Evolutionary conservation across 139 green algal species (phyloP).

Genomic region (Picochlorum sp.): DNA sequence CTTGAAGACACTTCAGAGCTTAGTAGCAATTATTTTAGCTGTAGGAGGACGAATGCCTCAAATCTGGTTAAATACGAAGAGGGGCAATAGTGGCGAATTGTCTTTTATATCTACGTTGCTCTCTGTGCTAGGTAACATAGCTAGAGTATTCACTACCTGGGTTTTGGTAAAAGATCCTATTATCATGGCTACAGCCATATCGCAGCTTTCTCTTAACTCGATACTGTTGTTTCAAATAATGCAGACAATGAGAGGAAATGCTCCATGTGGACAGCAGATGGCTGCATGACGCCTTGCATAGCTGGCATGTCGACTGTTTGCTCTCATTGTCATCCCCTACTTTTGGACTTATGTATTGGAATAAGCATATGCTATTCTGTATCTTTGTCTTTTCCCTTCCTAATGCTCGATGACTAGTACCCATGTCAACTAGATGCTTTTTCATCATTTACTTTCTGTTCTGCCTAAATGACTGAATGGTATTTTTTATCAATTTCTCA

Average conservation of each 20-base stretch:
- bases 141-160: constrained; percentile 57
- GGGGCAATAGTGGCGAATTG: constrained; percentile 64
- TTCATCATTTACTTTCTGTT: no score
- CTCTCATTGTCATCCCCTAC: background rate
- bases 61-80: constrained; percentile 57
- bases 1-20: background rate
- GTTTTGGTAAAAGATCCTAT: constrained; percentile 49
- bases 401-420: no score
- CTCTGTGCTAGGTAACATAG: constrained; percentile 55
- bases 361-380: no score
- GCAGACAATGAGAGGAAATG: background rate
- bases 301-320: background rate
- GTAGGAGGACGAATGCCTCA: constrained; percentile 50
- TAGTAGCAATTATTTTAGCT: background rate
- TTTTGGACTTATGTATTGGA: background rate
- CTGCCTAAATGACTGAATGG: no score
- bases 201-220: constrained; percentile 20
- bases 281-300: background rate
- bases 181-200: constrained; percentile 19
- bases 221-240: constrained; percentile 24
- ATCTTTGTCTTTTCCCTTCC: no score
- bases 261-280: background rate
- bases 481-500: no score
- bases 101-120: constrained; percentile 45
- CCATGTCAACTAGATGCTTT: no score